phyloP scores from a whole-genome alignment of 208 protist genomes.

The Polymyxa betae region DNA sequence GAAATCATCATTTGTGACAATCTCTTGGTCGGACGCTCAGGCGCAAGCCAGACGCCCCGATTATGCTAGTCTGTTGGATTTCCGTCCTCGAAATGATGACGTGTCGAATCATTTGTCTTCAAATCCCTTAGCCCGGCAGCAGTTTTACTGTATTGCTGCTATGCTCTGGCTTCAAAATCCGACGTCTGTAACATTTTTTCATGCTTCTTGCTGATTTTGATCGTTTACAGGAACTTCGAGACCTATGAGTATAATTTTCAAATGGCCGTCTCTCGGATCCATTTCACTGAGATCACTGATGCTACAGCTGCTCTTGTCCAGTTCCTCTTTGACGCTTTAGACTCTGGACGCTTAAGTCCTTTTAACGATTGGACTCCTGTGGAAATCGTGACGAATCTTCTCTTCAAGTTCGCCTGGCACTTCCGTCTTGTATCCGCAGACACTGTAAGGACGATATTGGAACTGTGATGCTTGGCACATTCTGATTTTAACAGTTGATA shows the following conservation, averaged over 20 bases:
- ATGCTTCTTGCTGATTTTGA: neutral
- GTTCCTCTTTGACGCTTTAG: neutral
- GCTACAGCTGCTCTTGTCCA: neutral
- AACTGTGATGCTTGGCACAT: too few relatives aligned
- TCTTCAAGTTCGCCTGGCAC: constrained; percentile 22
- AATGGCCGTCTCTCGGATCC: neutral
- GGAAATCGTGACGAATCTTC: neutral
- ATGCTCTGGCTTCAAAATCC: constrained; percentile 34
- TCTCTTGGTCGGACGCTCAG: constrained; percentile 34
- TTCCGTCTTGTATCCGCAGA: neutral
- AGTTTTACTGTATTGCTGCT: constrained; percentile 26
- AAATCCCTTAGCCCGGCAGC: neutral
- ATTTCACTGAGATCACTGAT: neutral
- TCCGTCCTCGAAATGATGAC: neutral
- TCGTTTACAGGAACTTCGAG: constrained; percentile 32
- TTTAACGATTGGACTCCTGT: neutral
- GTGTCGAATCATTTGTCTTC: neutral
- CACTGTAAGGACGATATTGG: neutral
- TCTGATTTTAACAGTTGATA: neutral
- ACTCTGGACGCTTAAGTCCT: neutral
- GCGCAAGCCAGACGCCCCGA: neutral
- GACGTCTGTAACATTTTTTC: neutral
- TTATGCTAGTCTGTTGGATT: constrained; percentile 17
- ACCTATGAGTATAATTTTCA: constrained; percentile 51
- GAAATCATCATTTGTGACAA: neutral